Evolutionary conservation across 352 stramenopile species (phyloP).

Genomic region (Globisporangium megalacanthum): DNA sequence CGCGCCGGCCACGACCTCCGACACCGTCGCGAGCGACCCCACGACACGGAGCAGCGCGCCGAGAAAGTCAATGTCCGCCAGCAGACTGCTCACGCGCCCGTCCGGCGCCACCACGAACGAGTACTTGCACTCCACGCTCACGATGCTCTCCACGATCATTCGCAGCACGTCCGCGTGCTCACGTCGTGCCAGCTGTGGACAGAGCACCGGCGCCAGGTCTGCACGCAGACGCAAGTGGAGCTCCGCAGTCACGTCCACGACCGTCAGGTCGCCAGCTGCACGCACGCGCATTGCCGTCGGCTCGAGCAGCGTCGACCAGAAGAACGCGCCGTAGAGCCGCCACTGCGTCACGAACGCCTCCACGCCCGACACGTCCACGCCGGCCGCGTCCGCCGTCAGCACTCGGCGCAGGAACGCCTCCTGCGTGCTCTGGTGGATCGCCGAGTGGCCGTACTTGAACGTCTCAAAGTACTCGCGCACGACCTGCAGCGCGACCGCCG

Average conservation of each 20-base stretch:
- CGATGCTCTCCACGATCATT: conserved; percentile 10
- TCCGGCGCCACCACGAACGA: conserved; percentile 12
- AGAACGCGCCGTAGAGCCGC: conserved; percentile 12
- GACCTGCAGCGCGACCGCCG: conserved; percentile 3
- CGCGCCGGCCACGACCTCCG: conserved; percentile 9
- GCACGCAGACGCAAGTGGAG: conserved; percentile 10
- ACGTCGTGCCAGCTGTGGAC: conserved; percentile 6
- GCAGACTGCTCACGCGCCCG: conserved; percentile 8
- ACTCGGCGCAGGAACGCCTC: conserved; percentile 9
- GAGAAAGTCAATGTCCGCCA: conserved; percentile 10
- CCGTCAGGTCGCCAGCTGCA: conserved; percentile 6
- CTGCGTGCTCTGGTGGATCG: conserved; percentile 9
- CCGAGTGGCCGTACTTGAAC: conserved; percentile 15
- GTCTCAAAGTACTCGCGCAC: conserved; percentile 13
- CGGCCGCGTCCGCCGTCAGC: conserved; percentile 1
- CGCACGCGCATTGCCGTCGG: conserved; percentile 6
- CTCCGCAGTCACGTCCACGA: conserved; percentile 12
- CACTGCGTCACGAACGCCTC: conserved; percentile 11
- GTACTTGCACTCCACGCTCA: conserved; percentile 12
- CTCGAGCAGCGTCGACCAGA: conserved; percentile 14
- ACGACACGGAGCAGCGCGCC: conserved; percentile 10
- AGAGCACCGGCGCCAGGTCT: conserved; percentile 7
- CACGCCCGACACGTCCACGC: conserved; percentile 7
- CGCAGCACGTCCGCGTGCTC: conserved; percentile 10
- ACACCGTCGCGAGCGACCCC: conserved; percentile 7